Conservation (phyloP, 306 rosid species). For the Nissolia schottii region DNA sequence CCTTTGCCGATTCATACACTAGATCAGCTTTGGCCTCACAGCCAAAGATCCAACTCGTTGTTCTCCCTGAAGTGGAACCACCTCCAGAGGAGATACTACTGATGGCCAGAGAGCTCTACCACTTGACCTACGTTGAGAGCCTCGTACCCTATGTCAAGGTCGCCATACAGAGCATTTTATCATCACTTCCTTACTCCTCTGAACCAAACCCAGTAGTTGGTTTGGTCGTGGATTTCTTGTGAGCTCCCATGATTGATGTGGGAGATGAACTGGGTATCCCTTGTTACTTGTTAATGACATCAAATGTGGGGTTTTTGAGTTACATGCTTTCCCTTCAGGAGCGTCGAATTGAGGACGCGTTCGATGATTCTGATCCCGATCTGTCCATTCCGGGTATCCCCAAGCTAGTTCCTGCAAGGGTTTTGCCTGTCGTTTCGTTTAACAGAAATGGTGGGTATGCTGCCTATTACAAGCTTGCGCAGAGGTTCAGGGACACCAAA, state of each 20-base stretch:
- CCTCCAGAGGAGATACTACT: slow-evolving; percentile 21
- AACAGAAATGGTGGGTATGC: slow-evolving; percentile 46
- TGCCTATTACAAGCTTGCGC: slow-evolving; percentile 35
- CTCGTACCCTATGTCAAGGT: slow-evolving; percentile 29
- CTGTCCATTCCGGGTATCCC: slow-evolving; percentile 36
- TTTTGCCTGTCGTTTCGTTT: slow-evolving; percentile 34
- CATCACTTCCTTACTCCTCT: neutral
- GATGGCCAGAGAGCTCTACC: slow-evolving; percentile 17
- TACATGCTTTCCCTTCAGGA: slow-evolving; percentile 30
- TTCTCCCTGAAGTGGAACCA: slow-evolving; percentile 42
- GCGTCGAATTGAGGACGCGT: slow-evolving; percentile 23
- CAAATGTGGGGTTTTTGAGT: slow-evolving; percentile 41
- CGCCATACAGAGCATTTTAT: slow-evolving; percentile 24
- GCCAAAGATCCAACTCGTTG: slow-evolving; percentile 34
- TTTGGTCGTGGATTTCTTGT: slow-evolving; percentile 52
- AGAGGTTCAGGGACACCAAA: slow-evolving; percentile 40
- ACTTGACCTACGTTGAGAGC: slow-evolving; percentile 26
- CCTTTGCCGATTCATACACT: slow-evolving; percentile 37
- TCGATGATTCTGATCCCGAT: slow-evolving; percentile 31
- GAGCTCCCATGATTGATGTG: slow-evolving; percentile 42
- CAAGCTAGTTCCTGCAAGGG: slow-evolving; percentile 32
- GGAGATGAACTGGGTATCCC: slow-evolving; percentile 46
- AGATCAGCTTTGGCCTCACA: slow-evolving; percentile 33
- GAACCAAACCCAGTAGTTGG: slow-evolving; percentile 24
- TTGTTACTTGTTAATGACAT: slow-evolving; percentile 40